Percentiles rank a stretch among this genome's conserved stretches.
Evolutionary conservation across 495 filamentous ascomycete species (phyloP).

Genomic region (Gamarada debralockiae): DNA sequence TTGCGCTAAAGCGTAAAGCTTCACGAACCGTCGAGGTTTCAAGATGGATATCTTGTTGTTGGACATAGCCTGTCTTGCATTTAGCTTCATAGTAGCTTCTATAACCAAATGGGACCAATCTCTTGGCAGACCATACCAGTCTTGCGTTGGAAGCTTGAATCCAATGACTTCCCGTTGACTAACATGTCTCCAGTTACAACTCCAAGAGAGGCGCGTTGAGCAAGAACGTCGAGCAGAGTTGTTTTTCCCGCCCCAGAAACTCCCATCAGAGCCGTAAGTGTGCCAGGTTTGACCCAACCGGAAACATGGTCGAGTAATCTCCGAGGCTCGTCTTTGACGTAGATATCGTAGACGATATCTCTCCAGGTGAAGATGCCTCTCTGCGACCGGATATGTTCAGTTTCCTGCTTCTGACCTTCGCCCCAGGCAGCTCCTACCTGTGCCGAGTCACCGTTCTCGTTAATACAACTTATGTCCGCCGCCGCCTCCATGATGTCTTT

Average conservation of each 20-base stretch:
- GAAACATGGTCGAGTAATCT: conserved; percentile 78
- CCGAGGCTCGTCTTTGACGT: conserved; percentile 73
- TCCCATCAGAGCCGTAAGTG: conserved; percentile 84
- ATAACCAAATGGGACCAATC: too few species aligned
- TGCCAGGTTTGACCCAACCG: conserved; percentile 90
- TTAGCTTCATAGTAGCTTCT: too few species aligned
- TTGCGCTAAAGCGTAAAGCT: conserved; percentile 76
- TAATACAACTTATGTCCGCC: too few species aligned
- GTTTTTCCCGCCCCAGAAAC: conserved; percentile 73
- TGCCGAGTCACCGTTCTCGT: too few species aligned
- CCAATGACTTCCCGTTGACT: conserved; percentile 72
- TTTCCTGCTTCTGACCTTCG: conserved; percentile 34
- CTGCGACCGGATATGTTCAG: conserved; percentile 50
- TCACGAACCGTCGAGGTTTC: conserved; percentile 83
- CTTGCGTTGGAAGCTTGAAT: conserved; percentile 84
- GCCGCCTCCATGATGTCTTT: conserved; percentile 26
- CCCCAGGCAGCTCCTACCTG: conserved; percentile 22
- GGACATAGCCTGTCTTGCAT: conserved; percentile 78
- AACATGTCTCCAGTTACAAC: conserved; percentile 86
- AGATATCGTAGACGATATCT: conserved; percentile 82
- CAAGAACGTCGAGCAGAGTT: conserved; percentile 67
- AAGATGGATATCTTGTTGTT: conserved; percentile 93
- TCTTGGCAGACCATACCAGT: conserved; percentile 34
- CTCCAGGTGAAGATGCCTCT: conserved; percentile 80
- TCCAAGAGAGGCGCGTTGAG: conserved; percentile 79